Evolutionary conservation across 208 protist genomes (phyloP), one percentile per base, ranked within the genome.

Genomic region (Wallacemonas sp.): DNA sequence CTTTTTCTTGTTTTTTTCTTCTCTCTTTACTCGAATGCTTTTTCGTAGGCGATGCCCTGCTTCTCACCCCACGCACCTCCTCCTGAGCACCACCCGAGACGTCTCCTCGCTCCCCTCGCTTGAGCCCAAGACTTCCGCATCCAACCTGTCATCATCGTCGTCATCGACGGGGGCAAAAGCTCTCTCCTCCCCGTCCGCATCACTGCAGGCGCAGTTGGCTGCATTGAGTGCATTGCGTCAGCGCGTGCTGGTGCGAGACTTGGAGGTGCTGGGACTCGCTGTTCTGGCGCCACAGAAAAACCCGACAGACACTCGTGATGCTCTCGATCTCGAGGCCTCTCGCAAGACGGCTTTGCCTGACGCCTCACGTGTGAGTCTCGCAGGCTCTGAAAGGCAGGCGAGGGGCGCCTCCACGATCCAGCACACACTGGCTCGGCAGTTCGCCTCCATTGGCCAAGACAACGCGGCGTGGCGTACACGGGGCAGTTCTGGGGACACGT

Each of bases 1-100:
- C 9, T 58, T 43, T 58, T 41, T 58, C 29, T 58, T 41, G 34
- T 3, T 58, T 58, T 58, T 41, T 41, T 49, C n/a, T 23, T 5
- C 6, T 49, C 5, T 49, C 9, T 49, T 23, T 23, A 12, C n/a
- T 39, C 29, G 52, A 38, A 58, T 58, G 52, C 30, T 43, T 5
- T 58, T 24, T 33, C 14, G 52, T 14, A 58, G 30, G 19, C 26
- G 14, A 39, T 24, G 52, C 19, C 6, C 32, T 6, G 3, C 19
- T 8, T 24, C 30, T 11, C 47, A 24, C 24, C 6, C 47, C 30
- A 41, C 17, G 16, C 14, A 24, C 38, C 32, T 2, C n/a, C 19
- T 1, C 30, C 36, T 41, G 36, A 41, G 36, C 36, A 41, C 36
- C 36, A 14, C 36, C 36, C n/a, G n/a, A n/a, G n/a, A n/a, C n/a